Conservation (phyloP, 306 rosid species). For the Ammopiptanthus mongolicus region DNA sequence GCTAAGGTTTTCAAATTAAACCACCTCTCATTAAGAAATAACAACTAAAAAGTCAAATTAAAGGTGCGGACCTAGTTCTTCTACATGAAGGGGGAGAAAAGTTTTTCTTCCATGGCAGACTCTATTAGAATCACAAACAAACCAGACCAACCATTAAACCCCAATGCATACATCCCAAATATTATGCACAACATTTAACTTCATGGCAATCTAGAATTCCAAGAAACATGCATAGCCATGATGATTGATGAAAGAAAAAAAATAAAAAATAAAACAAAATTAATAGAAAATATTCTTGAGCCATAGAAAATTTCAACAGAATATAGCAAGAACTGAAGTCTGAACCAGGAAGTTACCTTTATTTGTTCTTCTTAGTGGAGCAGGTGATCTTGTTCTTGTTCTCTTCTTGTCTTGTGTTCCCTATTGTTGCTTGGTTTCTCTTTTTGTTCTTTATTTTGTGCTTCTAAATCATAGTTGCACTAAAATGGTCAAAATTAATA, state of each 20-base stretch:
- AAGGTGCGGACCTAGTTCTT: background rate
- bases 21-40: background rate
- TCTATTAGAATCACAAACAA: background rate
- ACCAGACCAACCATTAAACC: background rate
- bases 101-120: slow-evolving; percentile 2
- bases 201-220: background rate
- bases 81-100: background rate
- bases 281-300: background rate
- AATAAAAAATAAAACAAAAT: background rate
- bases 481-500: background rate
- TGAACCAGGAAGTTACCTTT: slow-evolving; percentile 22
- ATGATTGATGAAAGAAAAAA: background rate
- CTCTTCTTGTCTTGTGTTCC: background rate
- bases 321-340: background rate
- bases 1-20: background rate
- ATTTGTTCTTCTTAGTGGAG: background rate
- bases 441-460: background rate
- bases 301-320: background rate
- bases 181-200: background rate
- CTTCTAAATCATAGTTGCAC: background rate
- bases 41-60: background rate
- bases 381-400: background rate
- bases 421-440: background rate
- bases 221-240: background rate
- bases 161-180: background rate